These are phyloP conservation scores for Cyberlindnera americana DNA, from an alignment of 805 yeast species.

Conservation along the genomic window DNA sequence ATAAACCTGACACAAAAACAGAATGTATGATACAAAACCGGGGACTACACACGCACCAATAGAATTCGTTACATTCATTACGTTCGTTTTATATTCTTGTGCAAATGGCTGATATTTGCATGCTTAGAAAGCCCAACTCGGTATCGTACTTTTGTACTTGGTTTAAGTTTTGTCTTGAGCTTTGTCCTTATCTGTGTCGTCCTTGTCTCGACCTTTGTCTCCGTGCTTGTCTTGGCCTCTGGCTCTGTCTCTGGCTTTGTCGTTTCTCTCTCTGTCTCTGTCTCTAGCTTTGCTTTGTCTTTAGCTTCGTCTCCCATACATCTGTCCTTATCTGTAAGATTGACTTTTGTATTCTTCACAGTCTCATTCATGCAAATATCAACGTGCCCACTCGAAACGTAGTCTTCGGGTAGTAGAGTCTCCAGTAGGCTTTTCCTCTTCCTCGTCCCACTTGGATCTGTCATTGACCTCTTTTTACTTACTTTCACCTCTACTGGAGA, in stretches of 20 bases:
- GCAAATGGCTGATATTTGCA: conserved; percentile 21
- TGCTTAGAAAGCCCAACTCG: conserved; percentile 27
- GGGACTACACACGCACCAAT: too few species aligned
- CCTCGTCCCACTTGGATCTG: conserved; percentile 5
- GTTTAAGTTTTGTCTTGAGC: conserved; percentile 15
- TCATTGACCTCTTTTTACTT: conserved; percentile 7
- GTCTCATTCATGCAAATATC: too few species aligned
- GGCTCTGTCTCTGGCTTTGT: too few species aligned
- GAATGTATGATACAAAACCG: too few species aligned
- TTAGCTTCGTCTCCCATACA: not conserved
- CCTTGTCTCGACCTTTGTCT: too few species aligned
- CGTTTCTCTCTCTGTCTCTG: too few species aligned
- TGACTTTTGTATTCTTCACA: too few species aligned
- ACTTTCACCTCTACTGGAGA: conserved; percentile 2
- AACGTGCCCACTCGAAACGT: too few species aligned
- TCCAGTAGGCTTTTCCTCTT: conserved; percentile 2
- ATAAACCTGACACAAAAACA: not conserved
- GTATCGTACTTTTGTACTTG: conserved; percentile 12
- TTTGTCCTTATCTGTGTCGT: too few species aligned
- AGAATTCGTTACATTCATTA: too few species aligned
- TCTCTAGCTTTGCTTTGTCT: too few species aligned
- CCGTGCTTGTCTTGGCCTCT: too few species aligned
- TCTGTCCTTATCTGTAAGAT: not conserved
- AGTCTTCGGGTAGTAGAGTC: conserved; percentile 11
- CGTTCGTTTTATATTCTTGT: conserved; percentile 14